Evolutionary conservation across 371 early-diverging fungal genomes (phyloP).

Genomic region (Cladochytrium tenue): DNA sequence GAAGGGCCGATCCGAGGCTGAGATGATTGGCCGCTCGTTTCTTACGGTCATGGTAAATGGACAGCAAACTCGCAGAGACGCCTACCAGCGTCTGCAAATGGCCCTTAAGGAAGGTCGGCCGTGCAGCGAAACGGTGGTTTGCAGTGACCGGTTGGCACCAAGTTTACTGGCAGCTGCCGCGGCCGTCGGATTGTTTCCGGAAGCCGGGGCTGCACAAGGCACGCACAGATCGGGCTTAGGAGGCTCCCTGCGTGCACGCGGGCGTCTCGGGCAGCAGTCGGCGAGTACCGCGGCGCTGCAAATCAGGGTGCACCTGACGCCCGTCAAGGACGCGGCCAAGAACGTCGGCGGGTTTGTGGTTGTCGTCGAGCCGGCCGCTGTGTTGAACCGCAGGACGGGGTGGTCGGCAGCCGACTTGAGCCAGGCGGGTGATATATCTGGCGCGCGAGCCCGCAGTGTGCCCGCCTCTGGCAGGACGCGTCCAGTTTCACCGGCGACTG

Average conservation of each 20-base stretch:
- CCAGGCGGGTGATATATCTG: no score
- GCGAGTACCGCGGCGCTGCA: not conserved
- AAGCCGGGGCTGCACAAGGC: no score
- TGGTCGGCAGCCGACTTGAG: no score
- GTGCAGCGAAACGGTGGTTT: not conserved
- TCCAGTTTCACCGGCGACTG: no score
- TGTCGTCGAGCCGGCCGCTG: not conserved
- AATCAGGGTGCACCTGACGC: constrained; percentile 17
- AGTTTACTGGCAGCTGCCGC: no score
- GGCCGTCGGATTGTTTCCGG: no score
- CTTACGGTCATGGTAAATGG: not conserved
- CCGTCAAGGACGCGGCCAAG: constrained; percentile 9
- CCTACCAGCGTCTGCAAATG: not conserved
- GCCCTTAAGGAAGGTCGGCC: not conserved
- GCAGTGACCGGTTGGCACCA: not conserved
- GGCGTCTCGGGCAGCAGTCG: no score
- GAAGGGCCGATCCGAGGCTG: not conserved
- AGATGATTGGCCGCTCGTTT: not conserved
- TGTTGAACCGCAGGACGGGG: no score
- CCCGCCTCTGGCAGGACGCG: no score
- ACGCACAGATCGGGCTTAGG: no score
- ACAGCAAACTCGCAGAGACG: not conserved
- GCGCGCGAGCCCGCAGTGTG: no score
- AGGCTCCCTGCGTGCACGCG: no score
- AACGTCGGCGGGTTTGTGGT: constrained; percentile 9